Percentiles rank a stretch among this genome's conserved stretches.
Conservation (phyloP, 2,329 filamentous ascomycete genomes). For the Teratosphaeria viscida region DNA sequence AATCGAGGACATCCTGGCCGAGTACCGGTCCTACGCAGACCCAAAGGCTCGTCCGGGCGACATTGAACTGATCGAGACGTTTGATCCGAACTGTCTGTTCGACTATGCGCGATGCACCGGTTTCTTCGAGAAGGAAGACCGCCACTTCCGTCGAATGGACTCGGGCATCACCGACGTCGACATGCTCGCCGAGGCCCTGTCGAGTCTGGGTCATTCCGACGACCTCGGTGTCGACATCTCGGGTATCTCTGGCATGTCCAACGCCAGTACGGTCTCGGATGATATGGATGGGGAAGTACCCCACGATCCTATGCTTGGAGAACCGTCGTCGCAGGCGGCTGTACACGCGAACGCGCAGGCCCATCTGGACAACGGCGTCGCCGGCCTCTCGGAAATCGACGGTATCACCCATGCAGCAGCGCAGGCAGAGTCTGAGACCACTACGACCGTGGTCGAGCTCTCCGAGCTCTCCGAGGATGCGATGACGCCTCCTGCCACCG, state of each 20-base stretch:
- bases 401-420: neutral
- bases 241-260: conserved; percentile 1
- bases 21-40: conserved; percentile 57
- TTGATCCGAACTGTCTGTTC: conserved; percentile 33
- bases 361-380: neutral
- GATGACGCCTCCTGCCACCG: neutral
- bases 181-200: conserved; percentile 9
- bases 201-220: neutral
- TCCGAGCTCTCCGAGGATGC: conserved; percentile 1
- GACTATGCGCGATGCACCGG: conserved; percentile 13
- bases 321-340: neutral
- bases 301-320: neutral
- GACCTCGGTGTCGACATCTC: conserved; percentile 1
- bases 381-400: neutral
- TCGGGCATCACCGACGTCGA: conserved; percentile 9
- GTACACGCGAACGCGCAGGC: neutral
- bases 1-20: conserved; percentile 51
- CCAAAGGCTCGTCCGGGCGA: conserved; percentile 41
- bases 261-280: conserved; percentile 2
- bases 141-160: conserved; percentile 8
- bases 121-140: conserved; percentile 7
- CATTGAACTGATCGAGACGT: conserved; percentile 33
- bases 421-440: neutral
- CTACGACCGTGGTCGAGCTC: neutral
- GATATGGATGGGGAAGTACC: neutral